These are phyloP conservation scores for Hypholoma sublateritium DNA, from an alignment of 768 basidiomycete species.

Conservation along the genomic window DNA sequence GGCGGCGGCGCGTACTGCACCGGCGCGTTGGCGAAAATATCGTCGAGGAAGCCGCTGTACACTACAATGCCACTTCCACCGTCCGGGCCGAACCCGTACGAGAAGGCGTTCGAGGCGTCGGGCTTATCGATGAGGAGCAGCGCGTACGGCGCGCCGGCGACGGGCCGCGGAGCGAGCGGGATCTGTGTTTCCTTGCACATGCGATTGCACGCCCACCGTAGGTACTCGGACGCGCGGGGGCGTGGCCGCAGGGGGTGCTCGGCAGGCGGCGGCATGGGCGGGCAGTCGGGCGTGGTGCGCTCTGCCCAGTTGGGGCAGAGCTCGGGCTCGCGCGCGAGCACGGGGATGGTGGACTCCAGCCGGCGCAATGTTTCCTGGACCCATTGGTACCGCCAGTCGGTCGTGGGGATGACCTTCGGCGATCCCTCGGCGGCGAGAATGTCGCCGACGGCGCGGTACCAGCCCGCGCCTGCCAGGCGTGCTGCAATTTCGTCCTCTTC, in stretches of 20 bases:
- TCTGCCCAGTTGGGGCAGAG: constrained; percentile 57
- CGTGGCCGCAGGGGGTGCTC: constrained; percentile 82
- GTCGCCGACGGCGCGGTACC: constrained; percentile 81
- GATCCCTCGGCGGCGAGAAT: constrained; percentile 70
- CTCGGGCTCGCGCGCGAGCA: constrained; percentile 60
- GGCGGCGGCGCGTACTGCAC: constrained; percentile 18
- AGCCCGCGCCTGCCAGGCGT: constrained; percentile 80
- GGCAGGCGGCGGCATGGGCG: constrained; percentile 79
- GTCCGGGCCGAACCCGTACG: constrained; percentile 91
- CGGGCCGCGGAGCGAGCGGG: constrained; percentile 47
- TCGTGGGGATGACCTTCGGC: constrained; percentile 61
- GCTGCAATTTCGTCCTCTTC: constrained; percentile 90
- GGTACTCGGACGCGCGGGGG: constrained; percentile 70
- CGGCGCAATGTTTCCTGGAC: constrained; percentile 75
- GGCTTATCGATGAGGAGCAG: constrained; percentile 87
- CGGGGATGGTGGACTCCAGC: constrained; percentile 74
- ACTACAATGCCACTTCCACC: constrained; percentile 93
- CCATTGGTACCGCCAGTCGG: constrained; percentile 92
- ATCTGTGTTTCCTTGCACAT: constrained; percentile 42
- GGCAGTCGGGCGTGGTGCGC: constrained; percentile 39
- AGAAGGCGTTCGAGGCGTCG: constrained; percentile 87
- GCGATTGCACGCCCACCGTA: constrained; percentile 57
- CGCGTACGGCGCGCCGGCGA: constrained; percentile 86
- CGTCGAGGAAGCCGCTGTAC: constrained; percentile 91
- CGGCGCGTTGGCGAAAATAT: constrained; percentile 62